These are phyloP conservation scores for Endotrypanum monterogeii DNA, from an alignment of 208 protist genomes.

Conservation along the genomic window DNA sequence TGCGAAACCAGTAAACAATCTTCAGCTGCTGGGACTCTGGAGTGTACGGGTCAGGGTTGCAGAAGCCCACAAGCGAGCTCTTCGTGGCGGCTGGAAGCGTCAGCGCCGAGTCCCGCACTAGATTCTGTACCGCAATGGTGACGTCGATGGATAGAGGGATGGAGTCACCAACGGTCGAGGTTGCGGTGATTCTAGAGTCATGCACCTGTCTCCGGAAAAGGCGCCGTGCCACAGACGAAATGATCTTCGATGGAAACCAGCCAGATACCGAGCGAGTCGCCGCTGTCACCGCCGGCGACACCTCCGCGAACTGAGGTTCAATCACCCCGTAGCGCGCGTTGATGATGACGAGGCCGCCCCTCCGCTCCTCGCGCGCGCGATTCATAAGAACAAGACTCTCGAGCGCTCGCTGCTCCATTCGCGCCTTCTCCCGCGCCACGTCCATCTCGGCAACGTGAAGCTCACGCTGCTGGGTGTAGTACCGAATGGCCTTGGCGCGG, in stretches of 20 bases:
- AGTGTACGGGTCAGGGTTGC: slow-evolving; percentile 86
- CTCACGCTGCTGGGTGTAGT: slow-evolving; percentile 51
- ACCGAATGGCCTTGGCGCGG: slow-evolving; percentile 37
- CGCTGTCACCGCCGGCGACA: slow-evolving; percentile 3
- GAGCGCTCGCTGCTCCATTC: slow-evolving; percentile 73
- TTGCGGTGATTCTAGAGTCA: background rate
- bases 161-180: slow-evolving; percentile 20
- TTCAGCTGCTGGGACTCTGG: slow-evolving; percentile 81
- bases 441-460: slow-evolving; percentile 77
- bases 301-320: slow-evolving; percentile 57
- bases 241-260: slow-evolving; percentile 31
- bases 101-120: slow-evolving; percentile 81
- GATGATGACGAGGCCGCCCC: slow-evolving; percentile 83
- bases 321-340: slow-evolving; percentile 88
- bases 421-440: slow-evolving; percentile 61
- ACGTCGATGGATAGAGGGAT: slow-evolving; percentile 81
- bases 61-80: slow-evolving; percentile 80
- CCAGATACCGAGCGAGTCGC: slow-evolving; percentile 1
- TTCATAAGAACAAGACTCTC: slow-evolving; percentile 48
- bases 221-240: slow-evolving; percentile 20
- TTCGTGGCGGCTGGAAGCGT: slow-evolving; percentile 72
- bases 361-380: slow-evolving; percentile 59
- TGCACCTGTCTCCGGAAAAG: slow-evolving; percentile 20
- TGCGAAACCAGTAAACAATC: slow-evolving; percentile 86
- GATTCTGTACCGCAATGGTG: slow-evolving; percentile 83